phyloP scores from a whole-genome alignment of 1,139 yeast species.

The Yamadazyma sp. region DNA sequence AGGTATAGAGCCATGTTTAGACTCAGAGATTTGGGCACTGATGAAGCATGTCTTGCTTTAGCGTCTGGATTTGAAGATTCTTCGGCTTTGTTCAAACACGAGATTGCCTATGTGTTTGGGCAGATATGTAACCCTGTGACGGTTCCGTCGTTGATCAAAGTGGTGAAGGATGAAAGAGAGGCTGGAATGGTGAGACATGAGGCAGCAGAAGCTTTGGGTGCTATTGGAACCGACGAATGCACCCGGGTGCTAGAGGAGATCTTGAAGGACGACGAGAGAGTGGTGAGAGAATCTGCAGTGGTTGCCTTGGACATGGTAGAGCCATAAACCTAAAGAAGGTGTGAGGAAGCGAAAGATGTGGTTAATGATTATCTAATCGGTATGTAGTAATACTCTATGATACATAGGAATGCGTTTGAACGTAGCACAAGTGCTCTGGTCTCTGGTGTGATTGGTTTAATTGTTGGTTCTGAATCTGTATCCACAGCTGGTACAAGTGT shows the following conservation, averaged over 20 bases:
- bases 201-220: slow-evolving; percentile 98
- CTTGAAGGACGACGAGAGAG: slow-evolving; percentile 78
- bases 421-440: background rate
- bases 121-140: slow-evolving; percentile 93
- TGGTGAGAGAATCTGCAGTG: slow-evolving; percentile 93
- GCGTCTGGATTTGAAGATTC: slow-evolving; percentile 89
- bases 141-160: slow-evolving; percentile 83
- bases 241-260: slow-evolving; percentile 81
- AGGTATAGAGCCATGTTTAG: slow-evolving; percentile 99
- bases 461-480: slow-evolving; percentile 93
- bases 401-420: slow-evolving; percentile 3
- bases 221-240: slow-evolving; percentile 96
- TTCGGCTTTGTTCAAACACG: slow-evolving; percentile 94
- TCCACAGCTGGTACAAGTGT: slow-evolving; percentile 91
- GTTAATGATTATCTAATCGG: background rate
- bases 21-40: slow-evolving; percentile 89
- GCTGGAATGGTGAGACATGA: slow-evolving; percentile 99
- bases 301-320: slow-evolving; percentile 98
- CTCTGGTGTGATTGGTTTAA: slow-evolving; percentile 22
- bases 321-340: slow-evolving; percentile 64
- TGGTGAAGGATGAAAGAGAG: slow-evolving; percentile 71
- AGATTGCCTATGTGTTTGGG: slow-evolving; percentile 97
- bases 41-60: slow-evolving; percentile 88
- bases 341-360: too few species aligned
- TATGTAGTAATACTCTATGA: background rate